phyloP scores from a whole-genome alignment of 2,329 filamentous ascomycete genomes.

The Alternaria rosae region DNA sequence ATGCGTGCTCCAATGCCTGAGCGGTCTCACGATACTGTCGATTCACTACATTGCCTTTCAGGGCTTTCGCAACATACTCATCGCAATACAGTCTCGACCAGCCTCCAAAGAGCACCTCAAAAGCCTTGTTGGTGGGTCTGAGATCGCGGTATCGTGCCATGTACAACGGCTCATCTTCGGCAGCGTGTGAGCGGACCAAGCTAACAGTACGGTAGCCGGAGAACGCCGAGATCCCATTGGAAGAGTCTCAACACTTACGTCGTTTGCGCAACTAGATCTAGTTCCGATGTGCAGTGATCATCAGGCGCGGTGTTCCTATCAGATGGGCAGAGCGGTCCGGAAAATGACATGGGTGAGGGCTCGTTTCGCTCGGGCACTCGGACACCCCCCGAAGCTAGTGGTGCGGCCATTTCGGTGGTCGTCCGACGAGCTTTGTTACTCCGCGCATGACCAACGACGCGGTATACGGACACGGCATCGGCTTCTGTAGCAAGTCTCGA shows the following conservation, averaged over 20 bases:
- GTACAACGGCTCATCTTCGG: not conserved
- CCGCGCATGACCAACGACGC: not conserved
- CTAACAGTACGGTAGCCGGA: not conserved
- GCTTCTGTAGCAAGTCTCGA: not conserved
- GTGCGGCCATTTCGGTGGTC: not conserved
- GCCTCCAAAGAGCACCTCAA: not conserved
- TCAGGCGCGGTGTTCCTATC: not conserved
- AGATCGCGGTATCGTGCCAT: not conserved
- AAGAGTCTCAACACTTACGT: not conserved
- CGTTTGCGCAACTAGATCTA: not conserved
- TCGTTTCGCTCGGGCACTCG: not conserved
- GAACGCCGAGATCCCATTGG: not conserved
- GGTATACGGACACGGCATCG: not conserved
- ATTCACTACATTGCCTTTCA: not conserved
- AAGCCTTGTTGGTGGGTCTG: not conserved
- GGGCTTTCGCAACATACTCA: not conserved
- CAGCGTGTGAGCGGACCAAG: not conserved
- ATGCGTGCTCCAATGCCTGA: not conserved
- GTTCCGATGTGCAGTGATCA: not conserved
- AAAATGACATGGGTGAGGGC: not conserved
- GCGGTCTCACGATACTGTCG: conserved; percentile 5
- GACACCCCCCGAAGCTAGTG: not conserved
- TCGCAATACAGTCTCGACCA: not conserved
- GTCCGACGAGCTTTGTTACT: not conserved
- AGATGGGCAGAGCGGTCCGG: not conserved